Percentiles rank a stretch among this genome's conserved stretches.
Conservation (phyloP, 139 green algal species). For the Asterochloris erici region DNA sequence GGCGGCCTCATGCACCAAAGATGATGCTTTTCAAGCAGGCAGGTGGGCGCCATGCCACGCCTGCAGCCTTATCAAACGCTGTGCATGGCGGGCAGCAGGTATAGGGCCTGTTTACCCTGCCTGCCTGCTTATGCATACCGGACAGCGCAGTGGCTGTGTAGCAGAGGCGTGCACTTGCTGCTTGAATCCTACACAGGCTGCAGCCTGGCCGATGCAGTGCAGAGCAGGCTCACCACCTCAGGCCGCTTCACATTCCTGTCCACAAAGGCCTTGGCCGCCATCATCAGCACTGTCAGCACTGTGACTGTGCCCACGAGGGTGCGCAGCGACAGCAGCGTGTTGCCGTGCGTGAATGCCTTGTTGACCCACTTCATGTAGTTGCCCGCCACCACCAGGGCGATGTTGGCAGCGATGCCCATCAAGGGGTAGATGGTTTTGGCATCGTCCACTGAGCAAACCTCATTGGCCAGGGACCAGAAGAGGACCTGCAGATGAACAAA, state of each 20-base stretch:
- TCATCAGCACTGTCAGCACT: slow-evolving; percentile 54
- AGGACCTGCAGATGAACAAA: slow-evolving; percentile 19
- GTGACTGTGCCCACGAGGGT: slow-evolving; percentile 57
- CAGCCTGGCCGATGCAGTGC: neutral
- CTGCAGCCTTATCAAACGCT: no score
- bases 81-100: no score
- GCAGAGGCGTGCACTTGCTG: neutral
- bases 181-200: neutral
- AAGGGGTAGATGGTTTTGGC: slow-evolving; percentile 75
- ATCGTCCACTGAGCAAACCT: slow-evolving; percentile 51
- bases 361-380: slow-evolving; percentile 64
- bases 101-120: no score
- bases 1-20: no score
- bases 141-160: no score
- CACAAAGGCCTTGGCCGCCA: slow-evolving; percentile 48
- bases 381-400: slow-evolving; percentile 62
- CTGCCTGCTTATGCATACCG: no score
- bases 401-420: slow-evolving; percentile 79
- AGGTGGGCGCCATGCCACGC: no score
- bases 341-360: slow-evolving; percentile 19
- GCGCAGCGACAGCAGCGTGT: slow-evolving; percentile 37
- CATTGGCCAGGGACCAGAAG: slow-evolving; percentile 75
- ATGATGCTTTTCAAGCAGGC: no score
- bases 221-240: neutral
- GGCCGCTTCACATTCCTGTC: slow-evolving; percentile 23